Base-by-base conservation (phyloP, 129 eudicot genomes). In the Apium graveolens region DNA sequence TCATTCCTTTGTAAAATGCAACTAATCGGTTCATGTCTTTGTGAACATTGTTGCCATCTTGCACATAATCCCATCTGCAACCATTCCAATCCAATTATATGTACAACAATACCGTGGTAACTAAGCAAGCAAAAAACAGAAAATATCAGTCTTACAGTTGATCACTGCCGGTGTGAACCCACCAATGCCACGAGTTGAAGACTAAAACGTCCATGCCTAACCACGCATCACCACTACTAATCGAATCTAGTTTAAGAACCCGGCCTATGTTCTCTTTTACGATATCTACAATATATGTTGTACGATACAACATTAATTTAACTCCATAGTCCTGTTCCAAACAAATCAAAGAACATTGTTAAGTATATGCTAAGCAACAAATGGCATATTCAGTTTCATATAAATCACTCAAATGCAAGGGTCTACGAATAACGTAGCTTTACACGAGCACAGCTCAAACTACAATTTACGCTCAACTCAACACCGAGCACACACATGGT, bases 181-280 rank as follows among this genome's bases (percentile, higher is more conserved):
- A 92, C 97, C 97, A 92, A 57, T 90, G 96, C 93, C 93, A 92
- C n/a, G 97, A 80, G 89, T 92, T 92, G 82, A 92, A 92, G 39
- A 92, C 82, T 8, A 92, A 83, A 77, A 86, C 70, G 75, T 92
- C 93, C 45, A 77, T 79, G 11, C 78, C 89, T 80, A 34, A 85
- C 97, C 97, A 92, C 27, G 75, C 81, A 20, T 76, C 75, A 72
- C 88, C 97, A 66, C 74, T 76, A 60, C 73, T 69, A 63, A 92
- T 86, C 4, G 89, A 90, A 76, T 92, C 87, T 48, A 92, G 80
- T 69, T 90, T 85, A 66, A 92, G 81, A 34, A 92, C 86, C 70
- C 88, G 80, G 17, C 93, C 96, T 3, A 8, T 75, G 10, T 74
- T 78, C 73, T 80, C 91, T 3, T 72, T 68, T 6, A 83, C 84